A percentile compares a stretch with the other conserved stretches of the same genome.
These are phyloP conservation scores for Candida tetrigidarum DNA, from an alignment of 1,139 yeast genomes.

Conservation along the genomic window DNA sequence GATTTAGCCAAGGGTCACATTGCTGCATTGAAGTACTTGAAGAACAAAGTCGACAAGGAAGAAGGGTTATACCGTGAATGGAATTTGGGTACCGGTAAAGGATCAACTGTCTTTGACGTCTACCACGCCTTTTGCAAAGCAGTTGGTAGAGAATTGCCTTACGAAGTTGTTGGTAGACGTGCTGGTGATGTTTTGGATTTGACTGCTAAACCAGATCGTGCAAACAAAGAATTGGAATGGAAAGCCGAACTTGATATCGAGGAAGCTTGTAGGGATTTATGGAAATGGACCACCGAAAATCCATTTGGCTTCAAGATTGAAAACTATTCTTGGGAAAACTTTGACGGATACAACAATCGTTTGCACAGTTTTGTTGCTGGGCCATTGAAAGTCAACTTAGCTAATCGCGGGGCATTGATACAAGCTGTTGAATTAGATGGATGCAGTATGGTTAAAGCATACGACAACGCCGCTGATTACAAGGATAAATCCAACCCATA, in stretches of 20 bases:
- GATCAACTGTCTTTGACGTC: slow-evolving; percentile 78
- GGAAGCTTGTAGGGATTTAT: slow-evolving; percentile 71
- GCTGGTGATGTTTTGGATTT: slow-evolving; percentile 80
- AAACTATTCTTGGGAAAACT: slow-evolving; percentile 39
- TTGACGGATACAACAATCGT: slow-evolving; percentile 36
- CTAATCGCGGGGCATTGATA: slow-evolving; percentile 58
- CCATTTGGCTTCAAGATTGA: slow-evolving; percentile 62
- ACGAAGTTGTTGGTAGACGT: slow-evolving; percentile 67
- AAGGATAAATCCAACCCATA: slow-evolving; percentile 45
- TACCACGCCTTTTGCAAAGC: slow-evolving; percentile 68
- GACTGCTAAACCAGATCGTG: slow-evolving; percentile 73
- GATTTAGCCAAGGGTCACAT: slow-evolving; percentile 84
- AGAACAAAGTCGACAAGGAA: slow-evolving; percentile 24
- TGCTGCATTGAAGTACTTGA: slow-evolving; percentile 68
- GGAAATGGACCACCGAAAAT: slow-evolving; percentile 77
- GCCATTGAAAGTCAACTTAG: slow-evolving; percentile 45
- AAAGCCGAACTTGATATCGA: slow-evolving; percentile 58
- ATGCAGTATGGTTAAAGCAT: slow-evolving; percentile 36
- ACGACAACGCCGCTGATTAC: slow-evolving; percentile 41
- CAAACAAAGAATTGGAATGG: slow-evolving; percentile 71
- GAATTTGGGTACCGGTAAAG: slow-evolving; percentile 85
- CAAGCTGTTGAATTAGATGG: slow-evolving; percentile 45
- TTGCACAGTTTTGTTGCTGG: slow-evolving; percentile 42
- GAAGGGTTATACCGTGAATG: slow-evolving; percentile 71
- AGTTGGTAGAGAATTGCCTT: slow-evolving; percentile 69